phyloP scores from a whole-genome alignment of 768 basidiomycete species.

The Russula brevipes region DNA sequence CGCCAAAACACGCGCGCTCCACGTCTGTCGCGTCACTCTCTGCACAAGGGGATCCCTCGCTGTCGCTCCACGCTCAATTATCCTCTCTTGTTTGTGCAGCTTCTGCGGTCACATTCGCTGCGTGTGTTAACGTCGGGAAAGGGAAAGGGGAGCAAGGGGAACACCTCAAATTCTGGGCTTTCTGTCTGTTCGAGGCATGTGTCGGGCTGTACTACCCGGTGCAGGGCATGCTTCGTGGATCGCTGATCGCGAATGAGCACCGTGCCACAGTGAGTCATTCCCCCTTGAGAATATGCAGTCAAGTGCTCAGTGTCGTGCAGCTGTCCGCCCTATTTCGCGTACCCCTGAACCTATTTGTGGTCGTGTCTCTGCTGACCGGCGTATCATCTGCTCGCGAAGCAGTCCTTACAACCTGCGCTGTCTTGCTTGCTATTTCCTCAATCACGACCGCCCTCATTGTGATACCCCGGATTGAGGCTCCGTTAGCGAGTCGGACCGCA shows the following conservation, averaged over 20 bases:
- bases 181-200: constrained; percentile 70
- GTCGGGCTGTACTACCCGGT: constrained; percentile 79
- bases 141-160: constrained; percentile 34
- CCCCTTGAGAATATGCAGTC: not conserved
- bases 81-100: constrained; percentile 58
- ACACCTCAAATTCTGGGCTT: constrained; percentile 60
- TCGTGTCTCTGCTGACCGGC: constrained; percentile 61
- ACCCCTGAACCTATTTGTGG: constrained; percentile 69
- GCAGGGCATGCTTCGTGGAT: constrained; percentile 67
- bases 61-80: constrained; percentile 62
- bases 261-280: constrained; percentile 58
- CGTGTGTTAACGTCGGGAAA: constrained; percentile 39
- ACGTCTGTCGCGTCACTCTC: constrained; percentile 10
- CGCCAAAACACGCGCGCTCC: constrained; percentile 14
- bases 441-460: constrained; percentile 51
- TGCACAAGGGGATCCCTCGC: constrained; percentile 35
- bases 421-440: constrained; percentile 55
- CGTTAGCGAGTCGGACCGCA: constrained; percentile 9
- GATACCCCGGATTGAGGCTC: constrained; percentile 20
- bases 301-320: constrained; percentile 32
- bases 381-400: constrained; percentile 57
- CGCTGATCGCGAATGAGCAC: constrained; percentile 63
- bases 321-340: constrained; percentile 68
- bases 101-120: constrained; percentile 51
- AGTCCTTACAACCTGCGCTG: constrained; percentile 54